These are phyloP conservation scores for Pugionium dolabratum DNA, from an alignment of 345 rosid species.

Conservation along the genomic window DNA sequence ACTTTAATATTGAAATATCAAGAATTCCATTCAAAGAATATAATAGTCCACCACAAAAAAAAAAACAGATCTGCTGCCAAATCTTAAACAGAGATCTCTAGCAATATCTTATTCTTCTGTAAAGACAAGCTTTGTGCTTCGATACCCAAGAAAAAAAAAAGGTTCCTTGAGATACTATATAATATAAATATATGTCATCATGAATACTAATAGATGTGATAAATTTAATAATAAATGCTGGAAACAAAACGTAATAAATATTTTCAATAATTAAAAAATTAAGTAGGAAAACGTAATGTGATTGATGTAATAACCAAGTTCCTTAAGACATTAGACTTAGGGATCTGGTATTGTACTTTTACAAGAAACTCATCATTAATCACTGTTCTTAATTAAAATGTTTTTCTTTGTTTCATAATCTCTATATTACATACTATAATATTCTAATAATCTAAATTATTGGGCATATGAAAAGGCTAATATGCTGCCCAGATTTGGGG, in stretches of 20 bases:
- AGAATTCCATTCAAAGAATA: slow-evolving; percentile 7
- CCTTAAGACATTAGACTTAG: slow-evolving; percentile 46
- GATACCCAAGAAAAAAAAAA: slow-evolving; percentile 11
- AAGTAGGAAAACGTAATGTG: slow-evolving; percentile 39
- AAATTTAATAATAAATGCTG: slow-evolving; percentile 1
- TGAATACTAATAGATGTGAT: neutral
- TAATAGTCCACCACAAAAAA: slow-evolving; percentile 7
- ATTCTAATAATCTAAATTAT: slow-evolving; percentile 30
- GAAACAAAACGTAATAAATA: slow-evolving; percentile 24
- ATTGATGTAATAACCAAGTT: slow-evolving; percentile 44
- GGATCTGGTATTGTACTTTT: slow-evolving; percentile 35
- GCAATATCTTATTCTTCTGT: slow-evolving; percentile 31
- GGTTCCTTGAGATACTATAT: slow-evolving; percentile 1
- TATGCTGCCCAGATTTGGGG: slow-evolving; percentile 56
- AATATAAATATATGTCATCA: neutral
- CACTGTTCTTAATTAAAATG: slow-evolving; percentile 29
- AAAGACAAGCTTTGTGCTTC: slow-evolving; percentile 37
- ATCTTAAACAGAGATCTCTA: slow-evolving; percentile 36
- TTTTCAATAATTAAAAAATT: slow-evolving; percentile 13
- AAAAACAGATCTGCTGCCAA: slow-evolving; percentile 33
- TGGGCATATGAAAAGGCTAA: slow-evolving; percentile 42
- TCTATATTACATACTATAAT: neutral
- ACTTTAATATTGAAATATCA: neutral
- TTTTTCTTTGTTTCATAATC: slow-evolving; percentile 27
- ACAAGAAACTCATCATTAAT: slow-evolving; percentile 47